Conservation (phyloP, 345 rosid species). For the Eucalyptus cloeziana region DNA sequence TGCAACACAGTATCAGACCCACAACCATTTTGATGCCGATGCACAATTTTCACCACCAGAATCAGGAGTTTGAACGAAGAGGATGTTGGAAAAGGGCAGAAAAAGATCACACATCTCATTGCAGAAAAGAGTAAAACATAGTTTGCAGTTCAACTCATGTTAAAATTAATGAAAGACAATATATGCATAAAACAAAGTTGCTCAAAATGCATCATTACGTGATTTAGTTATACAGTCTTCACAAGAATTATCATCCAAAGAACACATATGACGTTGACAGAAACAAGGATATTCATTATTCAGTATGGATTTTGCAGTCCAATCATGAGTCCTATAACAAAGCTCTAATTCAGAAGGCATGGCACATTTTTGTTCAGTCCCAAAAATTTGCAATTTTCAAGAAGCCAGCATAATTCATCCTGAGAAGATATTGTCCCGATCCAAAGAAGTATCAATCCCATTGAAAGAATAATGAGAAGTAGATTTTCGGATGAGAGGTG, state of each 20-base stretch:
- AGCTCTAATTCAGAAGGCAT: neutral
- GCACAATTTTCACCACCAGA: neutral
- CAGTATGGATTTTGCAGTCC: neutral
- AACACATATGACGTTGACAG: neutral
- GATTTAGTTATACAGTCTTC: neutral
- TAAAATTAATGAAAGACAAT: neutral
- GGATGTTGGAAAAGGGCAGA: neutral
- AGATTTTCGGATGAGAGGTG: neutral
- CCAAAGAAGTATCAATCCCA: neutral
- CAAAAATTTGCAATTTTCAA: neutral
- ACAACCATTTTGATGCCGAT: neutral
- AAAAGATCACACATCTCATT: neutral
- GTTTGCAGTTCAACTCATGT: neutral
- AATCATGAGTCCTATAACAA: neutral
- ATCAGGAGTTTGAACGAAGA: neutral
- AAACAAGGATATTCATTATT: neutral
- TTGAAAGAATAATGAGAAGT: neutral
- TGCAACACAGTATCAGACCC: neutral
- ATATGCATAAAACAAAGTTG: neutral
- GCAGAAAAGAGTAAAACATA: neutral
- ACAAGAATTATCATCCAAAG: neutral
- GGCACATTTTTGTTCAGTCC: neutral
- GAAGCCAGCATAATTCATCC: neutral
- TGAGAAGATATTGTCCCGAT: neutral
- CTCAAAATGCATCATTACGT: neutral